Percentiles rank a stretch among this genome's conserved stretches.
These are phyloP conservation scores for Secale cereale DNA, from an alignment of 176 grass and related monocot species.

Conservation along the genomic window DNA sequence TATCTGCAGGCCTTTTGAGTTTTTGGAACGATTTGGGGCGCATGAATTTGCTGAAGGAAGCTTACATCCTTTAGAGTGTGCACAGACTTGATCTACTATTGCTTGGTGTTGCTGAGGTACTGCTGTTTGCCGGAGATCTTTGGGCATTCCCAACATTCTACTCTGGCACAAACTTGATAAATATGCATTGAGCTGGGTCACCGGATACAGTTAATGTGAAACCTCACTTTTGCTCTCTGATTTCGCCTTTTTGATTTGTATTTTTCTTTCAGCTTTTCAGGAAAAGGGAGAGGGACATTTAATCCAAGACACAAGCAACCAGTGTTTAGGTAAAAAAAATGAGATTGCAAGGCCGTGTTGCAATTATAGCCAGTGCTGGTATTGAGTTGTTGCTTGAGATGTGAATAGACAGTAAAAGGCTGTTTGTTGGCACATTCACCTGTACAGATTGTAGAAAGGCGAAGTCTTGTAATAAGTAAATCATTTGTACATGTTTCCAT, in stretches of 20 bases:
- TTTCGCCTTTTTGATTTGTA: neutral
- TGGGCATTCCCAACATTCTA: neutral
- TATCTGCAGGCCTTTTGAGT: slow-evolving; percentile 59
- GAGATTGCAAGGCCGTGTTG: slow-evolving; percentile 27
- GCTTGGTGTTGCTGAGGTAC: slow-evolving; percentile 27
- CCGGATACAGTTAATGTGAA: neutral
- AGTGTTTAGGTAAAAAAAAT: neutral
- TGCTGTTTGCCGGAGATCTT: neutral
- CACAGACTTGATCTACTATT: slow-evolving; percentile 64
- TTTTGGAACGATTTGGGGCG: slow-evolving; percentile 74
- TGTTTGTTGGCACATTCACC: slow-evolving; percentile 8
- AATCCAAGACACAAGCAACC: neutral
- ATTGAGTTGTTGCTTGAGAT: slow-evolving; percentile 25
- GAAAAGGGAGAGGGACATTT: neutral
- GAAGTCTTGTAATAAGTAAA: slow-evolving; percentile 13
- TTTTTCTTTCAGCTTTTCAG: neutral
- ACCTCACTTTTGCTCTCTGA: neutral
- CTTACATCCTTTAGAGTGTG: slow-evolving; percentile 75
- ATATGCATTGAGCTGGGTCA: slow-evolving; percentile 8
- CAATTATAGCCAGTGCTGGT: slow-evolving; percentile 9
- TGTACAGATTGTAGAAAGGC: slow-evolving; percentile 44
- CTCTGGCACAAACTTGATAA: neutral
- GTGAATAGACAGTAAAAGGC: slow-evolving; percentile 21
- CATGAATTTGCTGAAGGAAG: slow-evolving; percentile 84
- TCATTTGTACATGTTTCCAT: neutral